These are phyloP conservation scores for Metrosideros polymorpha DNA, from an alignment of 441 rosid genomes.

Conservation along the genomic window DNA sequence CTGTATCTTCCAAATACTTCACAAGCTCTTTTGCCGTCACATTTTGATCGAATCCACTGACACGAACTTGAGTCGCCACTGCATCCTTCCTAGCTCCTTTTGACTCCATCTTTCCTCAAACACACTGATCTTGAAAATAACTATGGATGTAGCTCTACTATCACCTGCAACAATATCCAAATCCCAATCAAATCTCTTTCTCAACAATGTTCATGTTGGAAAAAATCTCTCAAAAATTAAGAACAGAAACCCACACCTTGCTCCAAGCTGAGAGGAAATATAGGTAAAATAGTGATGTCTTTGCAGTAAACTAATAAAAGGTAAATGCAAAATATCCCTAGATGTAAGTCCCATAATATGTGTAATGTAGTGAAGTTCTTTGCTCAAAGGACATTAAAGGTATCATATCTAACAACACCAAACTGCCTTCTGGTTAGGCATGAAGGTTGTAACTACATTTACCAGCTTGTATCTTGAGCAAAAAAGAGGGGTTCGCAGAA, in stretches of 20 bases:
- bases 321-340: neutral
- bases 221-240: neutral
- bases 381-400: neutral
- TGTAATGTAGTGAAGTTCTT: neutral
- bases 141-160: neutral
- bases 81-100: slow-evolving; percentile 21
- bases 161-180: neutral
- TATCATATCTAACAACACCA: neutral
- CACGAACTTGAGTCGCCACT: slow-evolving; percentile 65
- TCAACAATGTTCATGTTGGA: neutral
- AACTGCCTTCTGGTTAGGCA: neutral
- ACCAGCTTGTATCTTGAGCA: too few species aligned
- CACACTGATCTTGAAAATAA: neutral
- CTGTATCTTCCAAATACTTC: slow-evolving; percentile 34
- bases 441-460: neutral
- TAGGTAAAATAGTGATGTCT: neutral
- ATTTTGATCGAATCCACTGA: slow-evolving; percentile 52
- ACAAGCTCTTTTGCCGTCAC: slow-evolving; percentile 45
- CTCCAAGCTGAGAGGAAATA: neutral
- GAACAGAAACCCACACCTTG: neutral
- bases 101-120: neutral
- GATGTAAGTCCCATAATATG: neutral
- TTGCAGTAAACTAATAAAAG: neutral
- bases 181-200: neutral
- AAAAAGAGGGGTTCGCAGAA: neutral